Evolutionary conservation across 1,284 basidiomycete genomes (phyloP), one percentile per base, ranked within the genome.

Genomic region (Acaromyces ingoldii): DNA sequence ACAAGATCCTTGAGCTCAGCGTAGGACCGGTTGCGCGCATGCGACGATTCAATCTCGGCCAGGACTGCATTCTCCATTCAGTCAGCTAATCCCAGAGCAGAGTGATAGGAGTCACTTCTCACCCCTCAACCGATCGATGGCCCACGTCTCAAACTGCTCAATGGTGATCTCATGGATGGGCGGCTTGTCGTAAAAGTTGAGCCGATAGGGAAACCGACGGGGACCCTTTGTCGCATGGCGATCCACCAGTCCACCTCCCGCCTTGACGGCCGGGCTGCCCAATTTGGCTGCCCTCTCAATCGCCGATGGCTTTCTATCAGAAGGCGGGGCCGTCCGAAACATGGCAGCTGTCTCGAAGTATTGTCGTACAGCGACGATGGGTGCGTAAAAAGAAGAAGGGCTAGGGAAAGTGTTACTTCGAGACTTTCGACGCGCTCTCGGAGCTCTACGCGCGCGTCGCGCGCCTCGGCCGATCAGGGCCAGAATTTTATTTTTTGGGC

Each of bases 101-200:
- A n/a, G 17, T 21, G 17, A 17, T 33, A 9, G 13, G 40, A 9
- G 21, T 22, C n/a, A n/a, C n/a, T 24, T 22, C 47, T 55, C 42
- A 77, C 77, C 69, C 48, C 87, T 84, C 34, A 99, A 81, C 26
- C 95, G 81, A 63, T 93, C 85, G 21, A 99, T 82, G 0, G 93
- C 95, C 75, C 83, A 90, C 2, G 82, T 85, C 77, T 99, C 95
- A 65, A 99, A 98, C 62, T 97, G 89, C 72, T 98, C 95, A 19
- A 98, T 82, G 1, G 91, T 93, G 26, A 98, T 86, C 67, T 98
- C 92, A 42, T 86, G 85, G 13, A 82, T 73, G 5, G 93, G 93
- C 11, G 91, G 89, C n/a, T 77, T 79, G 58, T 89, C 84, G 71
- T 98, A 97, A 77, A 75, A 72, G 47, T 70, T 74, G 49, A 75